Evolutionary conservation across 116 monocot genomes (phyloP), one percentile per base, ranked within the genome.

Genomic region (Cymodocea nodosa): DNA sequence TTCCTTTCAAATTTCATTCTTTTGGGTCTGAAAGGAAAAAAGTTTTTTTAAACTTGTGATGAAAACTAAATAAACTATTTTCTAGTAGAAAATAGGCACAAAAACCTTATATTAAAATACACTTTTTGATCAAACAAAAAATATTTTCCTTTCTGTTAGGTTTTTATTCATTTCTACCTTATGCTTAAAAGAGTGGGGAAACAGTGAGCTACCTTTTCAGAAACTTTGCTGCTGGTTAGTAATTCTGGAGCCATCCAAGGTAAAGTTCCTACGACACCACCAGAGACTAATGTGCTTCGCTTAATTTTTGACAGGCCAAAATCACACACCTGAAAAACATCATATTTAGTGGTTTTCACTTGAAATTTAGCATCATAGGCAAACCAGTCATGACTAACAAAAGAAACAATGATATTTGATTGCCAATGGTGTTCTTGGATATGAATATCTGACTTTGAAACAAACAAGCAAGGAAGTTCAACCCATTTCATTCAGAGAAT

Each of bases 191-290:
- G 30, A 30, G 23, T 58, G 66, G 7, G 40, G 64, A 71, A 44
- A 70, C 48, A 12, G 18, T 62, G 44, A 15, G 11, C 17, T 71
- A 93, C 94, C 94, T 94, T 94, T 56, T 94, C 94, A 60, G 94
- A 94, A 64, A 94, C 94, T 72, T 83, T 94, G 69, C 73, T 94
- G 72, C 90, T 94, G 72, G 85, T 83, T 62, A 94, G 75, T 52
- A 94, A 74, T 53, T 94, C 94, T 60, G 94, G 94, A 56, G 94
- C 94, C 94, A 94, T 94, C 94, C 94, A 94, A 64, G 94, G 94
- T 49, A 94, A 59, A 51, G 94, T 94, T 63, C 94, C 94, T 71
- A 90, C 87, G 49, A 94, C 90, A 62, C 90, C 94, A 50, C 94
- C 94, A 65, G 90, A 90, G 73, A 94, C 94, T 56, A 94, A 75